phyloP scores from a whole-genome alignment of 2,329 filamentous ascomycete species.

The Emergomyces africanus region DNA sequence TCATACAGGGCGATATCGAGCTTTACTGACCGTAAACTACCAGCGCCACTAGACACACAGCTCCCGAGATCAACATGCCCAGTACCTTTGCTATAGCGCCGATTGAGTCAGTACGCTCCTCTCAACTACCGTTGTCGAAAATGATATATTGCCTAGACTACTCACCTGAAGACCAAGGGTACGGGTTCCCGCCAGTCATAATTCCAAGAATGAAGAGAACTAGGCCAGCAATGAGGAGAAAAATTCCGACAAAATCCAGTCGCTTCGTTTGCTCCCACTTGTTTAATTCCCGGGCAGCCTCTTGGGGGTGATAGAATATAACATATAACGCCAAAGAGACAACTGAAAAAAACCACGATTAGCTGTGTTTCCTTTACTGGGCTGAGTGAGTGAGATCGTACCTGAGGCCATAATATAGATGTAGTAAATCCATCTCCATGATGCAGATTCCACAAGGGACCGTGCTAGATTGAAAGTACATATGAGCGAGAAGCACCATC shows the following conservation, averaged over 20 bases:
- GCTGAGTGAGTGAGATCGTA: not conserved
- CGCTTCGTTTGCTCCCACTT: conserved; percentile 9
- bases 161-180: conserved; percentile 7
- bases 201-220: conserved; percentile 10
- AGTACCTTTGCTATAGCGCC: not conserved
- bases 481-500: no score
- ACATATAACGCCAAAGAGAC: not conserved
- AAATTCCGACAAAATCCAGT: conserved; percentile 10
- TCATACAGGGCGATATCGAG: no score
- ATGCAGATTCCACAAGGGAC: conserved; percentile 1
- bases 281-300: not conserved
- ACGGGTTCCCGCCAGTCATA: conserved; percentile 10
- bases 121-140: not conserved
- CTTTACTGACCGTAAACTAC: no score
- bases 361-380: not conserved
- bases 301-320: not conserved
- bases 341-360: not conserved
- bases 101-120: no score
- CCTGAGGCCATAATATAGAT: not conserved
- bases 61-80: not conserved
- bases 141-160: not conserved
- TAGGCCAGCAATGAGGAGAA: conserved; percentile 9
- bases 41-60: not conserved
- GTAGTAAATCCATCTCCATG: conserved; percentile 3
- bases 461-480: not conserved